Evolutionary conservation across 2,329 filamentous ascomycete species (phyloP).

Genomic region (Aspergillus niger): DNA sequence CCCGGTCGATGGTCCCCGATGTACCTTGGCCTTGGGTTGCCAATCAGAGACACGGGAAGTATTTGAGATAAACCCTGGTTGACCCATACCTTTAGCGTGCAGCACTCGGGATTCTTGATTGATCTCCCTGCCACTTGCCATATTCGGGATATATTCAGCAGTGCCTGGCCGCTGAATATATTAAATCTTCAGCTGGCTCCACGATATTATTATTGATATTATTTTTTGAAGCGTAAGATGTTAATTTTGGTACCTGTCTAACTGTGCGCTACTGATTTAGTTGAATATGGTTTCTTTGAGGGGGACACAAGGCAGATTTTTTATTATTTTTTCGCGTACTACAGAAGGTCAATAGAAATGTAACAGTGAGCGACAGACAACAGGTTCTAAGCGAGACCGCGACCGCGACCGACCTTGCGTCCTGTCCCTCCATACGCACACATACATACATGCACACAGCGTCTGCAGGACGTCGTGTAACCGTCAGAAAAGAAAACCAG

Average conservation of each 20-base stretch:
- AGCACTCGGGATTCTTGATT: conserved; percentile 17
- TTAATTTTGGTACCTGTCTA: background rate
- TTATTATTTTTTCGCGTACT: too few relatives aligned
- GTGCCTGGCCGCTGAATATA: conserved; percentile 2
- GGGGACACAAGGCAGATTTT: too few relatives aligned
- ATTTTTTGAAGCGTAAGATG: background rate
- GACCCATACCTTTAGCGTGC: conserved; percentile 15
- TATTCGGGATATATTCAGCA: background rate
- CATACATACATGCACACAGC: background rate
- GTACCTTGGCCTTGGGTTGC: conserved; percentile 17
- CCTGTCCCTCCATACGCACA: conserved; percentile 3
- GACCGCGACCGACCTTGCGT: background rate
- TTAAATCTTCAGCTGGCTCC: background rate
- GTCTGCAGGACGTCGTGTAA: conserved; percentile 12
- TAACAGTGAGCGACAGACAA: background rate
- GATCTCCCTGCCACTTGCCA: conserved; percentile 30
- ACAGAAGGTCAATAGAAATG: background rate
- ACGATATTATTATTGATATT: too few relatives aligned
- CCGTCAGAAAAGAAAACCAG: background rate
- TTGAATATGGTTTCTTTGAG: too few relatives aligned
- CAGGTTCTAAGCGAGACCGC: background rate
- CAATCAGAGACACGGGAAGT: conserved; percentile 33
- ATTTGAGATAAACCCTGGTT: conserved; percentile 41
- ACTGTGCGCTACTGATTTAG: too few relatives aligned
- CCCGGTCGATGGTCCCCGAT: conserved; percentile 20